A percentile compares a stretch with the other conserved stretches of the same genome.
These are phyloP conservation scores for Amaranthus cruentus DNA, from an alignment of 148 eudicot species.

Conservation along the genomic window DNA sequence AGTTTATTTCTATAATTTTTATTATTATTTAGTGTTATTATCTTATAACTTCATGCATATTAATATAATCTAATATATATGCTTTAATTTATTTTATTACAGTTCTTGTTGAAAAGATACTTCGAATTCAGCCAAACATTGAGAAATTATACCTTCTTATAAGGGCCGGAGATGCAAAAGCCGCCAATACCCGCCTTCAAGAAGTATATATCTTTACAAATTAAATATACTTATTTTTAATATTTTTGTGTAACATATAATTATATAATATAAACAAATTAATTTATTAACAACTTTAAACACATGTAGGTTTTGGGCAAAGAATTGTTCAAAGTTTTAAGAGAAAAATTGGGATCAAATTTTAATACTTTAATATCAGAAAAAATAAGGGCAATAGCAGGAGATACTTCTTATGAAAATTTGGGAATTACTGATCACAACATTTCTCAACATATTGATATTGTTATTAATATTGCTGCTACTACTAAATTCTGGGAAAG, in stretches of 20 bases:
- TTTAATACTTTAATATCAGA: conserved; percentile 11
- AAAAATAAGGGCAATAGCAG: conserved; percentile 9
- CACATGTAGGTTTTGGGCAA: conserved; percentile 8
- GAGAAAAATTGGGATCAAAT: not conserved
- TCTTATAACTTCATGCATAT: too few species aligned
- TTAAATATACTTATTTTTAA: not conserved
- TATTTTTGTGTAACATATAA: not conserved
- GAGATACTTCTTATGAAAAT: not conserved
- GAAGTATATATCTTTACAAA: not conserved
- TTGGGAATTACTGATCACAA: not conserved
- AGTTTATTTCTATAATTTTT: too few species aligned
- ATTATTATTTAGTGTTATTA: too few species aligned
- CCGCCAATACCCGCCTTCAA: not conserved
- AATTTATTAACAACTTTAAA: not conserved
- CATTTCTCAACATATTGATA: not conserved
- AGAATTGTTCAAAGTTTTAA: conserved; percentile 16
- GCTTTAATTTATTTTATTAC: not conserved
- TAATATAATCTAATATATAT: too few species aligned
- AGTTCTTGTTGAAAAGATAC: conserved; percentile 7
- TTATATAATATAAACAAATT: not conserved
- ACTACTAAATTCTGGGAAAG: conserved; percentile 15
- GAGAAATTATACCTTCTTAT: conserved; percentile 10
- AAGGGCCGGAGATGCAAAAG: not conserved
- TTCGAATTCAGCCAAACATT: conserved; percentile 12
- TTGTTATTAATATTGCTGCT: conserved; percentile 13